Percentiles rank a stretch among this genome's conserved stretches.
phyloP scores from a whole-genome alignment of 768 basidiomycete species.

The Chalciporus pseudorubinellus region DNA sequence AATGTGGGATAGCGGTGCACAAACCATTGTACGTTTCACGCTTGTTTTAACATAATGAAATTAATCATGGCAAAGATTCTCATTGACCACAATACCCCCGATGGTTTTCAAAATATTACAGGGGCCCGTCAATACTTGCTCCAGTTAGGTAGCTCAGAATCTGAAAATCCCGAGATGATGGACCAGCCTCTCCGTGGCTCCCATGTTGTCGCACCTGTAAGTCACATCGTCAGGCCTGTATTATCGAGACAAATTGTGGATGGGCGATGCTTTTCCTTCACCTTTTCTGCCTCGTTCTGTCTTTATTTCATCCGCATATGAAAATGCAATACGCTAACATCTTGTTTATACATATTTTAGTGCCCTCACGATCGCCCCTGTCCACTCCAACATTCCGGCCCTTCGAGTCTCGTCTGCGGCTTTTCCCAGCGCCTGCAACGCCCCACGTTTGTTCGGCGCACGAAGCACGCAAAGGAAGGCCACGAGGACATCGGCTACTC shows the following conservation, averaged over 20 bases:
- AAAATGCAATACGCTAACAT: conserved; percentile 9
- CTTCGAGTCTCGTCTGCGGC: conserved; percentile 61
- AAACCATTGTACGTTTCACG: conserved; percentile 56
- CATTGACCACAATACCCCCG: conserved; percentile 76
- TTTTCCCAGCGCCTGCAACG: conserved; percentile 88
- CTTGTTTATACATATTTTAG: conserved; percentile 36
- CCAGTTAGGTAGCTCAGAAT: conserved; percentile 55
- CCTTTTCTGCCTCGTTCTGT: background rate
- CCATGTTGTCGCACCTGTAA: conserved; percentile 87
- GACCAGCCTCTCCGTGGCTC: conserved; percentile 48
- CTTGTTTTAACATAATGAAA: background rate
- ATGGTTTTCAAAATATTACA: conserved; percentile 76
- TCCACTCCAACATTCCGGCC: conserved; percentile 64
- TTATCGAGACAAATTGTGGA: background rate
- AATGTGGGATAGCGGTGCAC: conserved; percentile 91
- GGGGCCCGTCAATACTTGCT: conserved; percentile 77
- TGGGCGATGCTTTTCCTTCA: background rate
- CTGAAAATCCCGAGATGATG: conserved; percentile 43
- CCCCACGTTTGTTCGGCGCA: conserved; percentile 79
- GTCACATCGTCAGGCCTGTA: conserved; percentile 25
- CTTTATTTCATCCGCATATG: conserved; percentile 17
- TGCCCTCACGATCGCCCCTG: conserved; percentile 91
- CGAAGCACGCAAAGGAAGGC: conserved; percentile 81
- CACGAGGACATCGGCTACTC: conserved; percentile 89
- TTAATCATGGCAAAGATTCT: conserved; percentile 54